phyloP scores from a whole-genome alignment of 129 eudicot genomes.

The Tanacetum coccineum region DNA sequence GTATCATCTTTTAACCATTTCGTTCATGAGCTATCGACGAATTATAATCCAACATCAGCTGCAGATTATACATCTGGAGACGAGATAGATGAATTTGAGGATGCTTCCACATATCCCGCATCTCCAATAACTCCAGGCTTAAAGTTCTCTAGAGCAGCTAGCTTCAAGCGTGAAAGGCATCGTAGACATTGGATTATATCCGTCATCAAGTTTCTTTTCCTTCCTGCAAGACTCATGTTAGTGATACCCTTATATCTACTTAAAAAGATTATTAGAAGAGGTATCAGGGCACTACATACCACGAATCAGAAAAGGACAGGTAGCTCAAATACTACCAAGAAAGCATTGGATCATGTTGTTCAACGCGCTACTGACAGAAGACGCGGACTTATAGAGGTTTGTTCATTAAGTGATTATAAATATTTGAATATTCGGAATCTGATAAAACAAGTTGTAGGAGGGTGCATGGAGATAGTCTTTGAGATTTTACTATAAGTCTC shows the following conservation, averaged over 20 bases:
- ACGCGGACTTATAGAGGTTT: slow-evolving; percentile 93
- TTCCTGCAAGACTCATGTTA: slow-evolving; percentile 57
- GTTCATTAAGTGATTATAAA: slow-evolving; percentile 2
- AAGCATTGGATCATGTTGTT: slow-evolving; percentile 60
- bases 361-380: slow-evolving; percentile 91
- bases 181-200: slow-evolving; percentile 41
- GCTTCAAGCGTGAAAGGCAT: slow-evolving; percentile 49
- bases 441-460: background rate
- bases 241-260: slow-evolving; percentile 49
- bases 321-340: slow-evolving; percentile 40
- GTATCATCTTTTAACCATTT: slow-evolving; percentile 91
- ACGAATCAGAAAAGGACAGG: slow-evolving; percentile 19
- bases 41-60: slow-evolving; percentile 59
- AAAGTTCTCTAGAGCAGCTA: slow-evolving; percentile 51
- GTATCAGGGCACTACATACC: slow-evolving; percentile 22
- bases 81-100: slow-evolving; percentile 53
- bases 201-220: slow-evolving; percentile 54
- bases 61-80: slow-evolving; percentile 66
- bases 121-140: slow-evolving; percentile 66
- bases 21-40: slow-evolving; percentile 47
- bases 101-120: slow-evolving; percentile 34
- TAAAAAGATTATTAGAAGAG: slow-evolving; percentile 33
- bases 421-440: background rate
- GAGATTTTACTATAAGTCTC: background rate
- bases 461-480: background rate